Evolutionary conservation across 176 grass and related monocot species (phyloP), one percentile per base, ranked within the genome.

Genomic region (Alloteropsis semialata): DNA sequence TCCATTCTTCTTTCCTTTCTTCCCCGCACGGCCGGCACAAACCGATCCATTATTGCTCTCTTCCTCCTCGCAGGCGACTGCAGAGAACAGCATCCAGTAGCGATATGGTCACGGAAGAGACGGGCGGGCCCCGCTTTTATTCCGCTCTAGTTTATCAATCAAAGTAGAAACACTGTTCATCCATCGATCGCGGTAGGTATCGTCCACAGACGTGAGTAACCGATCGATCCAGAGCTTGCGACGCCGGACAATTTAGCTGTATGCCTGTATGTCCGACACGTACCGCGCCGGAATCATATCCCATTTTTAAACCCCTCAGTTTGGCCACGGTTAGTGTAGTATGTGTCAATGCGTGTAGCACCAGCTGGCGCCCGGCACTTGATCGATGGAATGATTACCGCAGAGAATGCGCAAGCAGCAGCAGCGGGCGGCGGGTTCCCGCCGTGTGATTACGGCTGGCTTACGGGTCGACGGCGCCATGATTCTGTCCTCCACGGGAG

Each of bases 371-470:
- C 5, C 65, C 65, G 65, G 65, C 65, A 69, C 11, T 69, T 5
- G 65, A 68, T 68, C 65, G 21, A 14, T 68, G 21, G 65, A 45
- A 70, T 70, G 67, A 70, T 70, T 70, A 45, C n/a, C 25, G 57
- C 57, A 60, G 57, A 60, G 57, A 29, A 60, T 2, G 45, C 45
- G 16, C 46, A 6, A 17, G 3, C 46, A 54, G 5, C 10, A 58
- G 55, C n/a, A 27, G 65, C 21, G 14, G 37, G 10, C 10, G 12
- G 37, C 12, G 13, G 66, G 66, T 27, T 44, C 38, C 66, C 57
- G 10, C 66, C 57, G 10, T 24, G 5, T 25, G 37, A 42, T 41
- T 69, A 69, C 22, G 38, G 66, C 66, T 10, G n/a, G 39, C 22
- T 70, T 71, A 46, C 39, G 24, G 24, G 68, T 48, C 68, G 24